Base-by-base conservation (phyloP, 2,329 filamentous ascomycete species). In the Colletotrichum sp. region DNA sequence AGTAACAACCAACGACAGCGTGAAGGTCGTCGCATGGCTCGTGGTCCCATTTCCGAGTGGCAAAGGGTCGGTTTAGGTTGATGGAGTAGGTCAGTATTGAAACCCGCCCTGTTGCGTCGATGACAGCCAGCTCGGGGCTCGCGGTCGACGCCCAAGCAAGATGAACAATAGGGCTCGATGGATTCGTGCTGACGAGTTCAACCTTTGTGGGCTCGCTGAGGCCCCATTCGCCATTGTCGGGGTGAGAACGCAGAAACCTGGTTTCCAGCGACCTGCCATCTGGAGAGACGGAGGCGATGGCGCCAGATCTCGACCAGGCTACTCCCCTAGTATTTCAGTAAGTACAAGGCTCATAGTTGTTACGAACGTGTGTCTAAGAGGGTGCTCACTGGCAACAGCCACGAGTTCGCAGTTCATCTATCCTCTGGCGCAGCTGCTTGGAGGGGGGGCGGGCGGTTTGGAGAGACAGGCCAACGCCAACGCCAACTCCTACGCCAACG, bases 231-330 rank as follows among this genome's bases (percentile, higher is more conserved):
- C 93, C 95, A 83, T 94, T 90, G 14, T 92, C 89, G 1, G 92
- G 89, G 78, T 92, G 89, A 80, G 94, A 93, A 38, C 91, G 90
- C 66, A 98, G 88, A 81, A 95, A 93, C 74, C 93, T 92, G 61
- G 98, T 88, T 81, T 94, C 92, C 68, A 98, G 86, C 16, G 88
- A 89, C 63, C 90, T 89, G 32, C 94, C 94, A 84, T 96, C 94
- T 18, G 91, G 86, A 24, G 93, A 91, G 78, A 98, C 94, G 69
- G 93, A 94, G 32, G 96, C 96, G 78, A 98, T 95, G 75, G 93
- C 95, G 58, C 96, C 96, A 76, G 92, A 91, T 80, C 93, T 96
- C 13, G 96, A 98, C 96, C 96, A 98, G 34, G 94, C 92, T 69
- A 98, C 90, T 78, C 92, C 92, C 82, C 96, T 97, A 26, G 18